Base-by-base conservation (phyloP, 2,329 filamentous ascomycete genomes). In the Stachybotrys chartarum region DNA sequence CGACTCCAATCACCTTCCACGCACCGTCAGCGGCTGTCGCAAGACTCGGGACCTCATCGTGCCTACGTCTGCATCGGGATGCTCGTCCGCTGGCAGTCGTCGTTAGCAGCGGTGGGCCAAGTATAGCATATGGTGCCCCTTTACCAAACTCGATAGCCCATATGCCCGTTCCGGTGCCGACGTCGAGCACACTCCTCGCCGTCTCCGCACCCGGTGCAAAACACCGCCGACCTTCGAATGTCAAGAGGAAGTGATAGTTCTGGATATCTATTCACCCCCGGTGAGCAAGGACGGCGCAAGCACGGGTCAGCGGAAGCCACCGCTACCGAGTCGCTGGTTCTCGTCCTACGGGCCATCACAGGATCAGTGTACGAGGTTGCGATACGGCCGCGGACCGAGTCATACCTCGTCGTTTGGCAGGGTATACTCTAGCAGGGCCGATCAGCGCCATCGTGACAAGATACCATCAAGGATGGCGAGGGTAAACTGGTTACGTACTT, bases 1-100 rank as follows among this genome's bases (percentile, higher is more conserved):
- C 82, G 3, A 79, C 78, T 10, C 81, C 82, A 45, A 76, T 75
- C 3, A 69, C 80, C 70, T 42, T 46, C 59, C 30, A 35, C 14
- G 10, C 5, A 18, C 10, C n/a, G 3, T 52, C 6, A 30, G 7
- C n/a, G 11, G 7, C 10, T 12, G 5, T 8, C 7, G 48, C 8
- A 30, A 30, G 6, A 50, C n/a, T 11, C 6, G 17, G 7, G 14
- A n/a, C 17, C 14, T 31, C 12, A 50, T 18, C 17, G 14, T 14
- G 35, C 35, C 10, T 42, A 42, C 35, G 10, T 66, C 72, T 46
- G 68, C 75, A 53, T 73, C 65, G 18, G 78, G 78, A 54, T 78
- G 74, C 2, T 70, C 56, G 54, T 80, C 68, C 56, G 73, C 60
- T 61, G 71, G 49, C 59, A 59, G 47, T 8, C 55, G 45, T 5